Evolutionary conservation across 2,329 filamentous ascomycete genomes (phyloP).

Genomic region (Fusarium mundagurra): DNA sequence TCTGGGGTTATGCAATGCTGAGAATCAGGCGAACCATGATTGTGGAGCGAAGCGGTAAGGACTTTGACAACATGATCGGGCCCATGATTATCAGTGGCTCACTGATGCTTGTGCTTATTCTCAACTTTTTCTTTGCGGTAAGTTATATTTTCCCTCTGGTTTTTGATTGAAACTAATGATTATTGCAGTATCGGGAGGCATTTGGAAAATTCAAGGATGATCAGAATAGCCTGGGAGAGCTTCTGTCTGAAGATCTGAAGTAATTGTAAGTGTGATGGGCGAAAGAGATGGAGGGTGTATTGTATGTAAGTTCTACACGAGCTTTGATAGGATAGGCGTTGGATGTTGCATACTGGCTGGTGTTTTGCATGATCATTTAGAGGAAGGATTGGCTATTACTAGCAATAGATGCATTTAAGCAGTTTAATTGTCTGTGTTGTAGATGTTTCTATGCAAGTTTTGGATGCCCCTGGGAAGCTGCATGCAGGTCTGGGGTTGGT

Average conservation of each 20-base stretch:
- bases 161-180: slow-evolving; percentile 14
- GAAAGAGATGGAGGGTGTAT: slow-evolving; percentile 12
- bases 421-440: not conserved
- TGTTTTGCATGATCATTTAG: slow-evolving; percentile 8
- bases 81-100: slow-evolving; percentile 85
- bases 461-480: not conserved
- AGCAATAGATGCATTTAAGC: not conserved
- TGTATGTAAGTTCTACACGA: slow-evolving; percentile 13
- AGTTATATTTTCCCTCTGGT: slow-evolving; percentile 38
- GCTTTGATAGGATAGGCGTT: slow-evolving; percentile 25
- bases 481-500: slow-evolving; percentile 1
- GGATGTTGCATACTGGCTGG: slow-evolving; percentile 22
- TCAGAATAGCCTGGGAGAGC: slow-evolving; percentile 1
- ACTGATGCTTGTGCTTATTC: slow-evolving; percentile 77
- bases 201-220: slow-evolving; percentile 44
- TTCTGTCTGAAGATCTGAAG: slow-evolving; percentile 45
- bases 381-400: not conserved
- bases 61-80: slow-evolving; percentile 90
- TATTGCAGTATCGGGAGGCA: slow-evolving; percentile 46
- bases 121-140: slow-evolving; percentile 93
- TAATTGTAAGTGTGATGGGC: slow-evolving; percentile 10
- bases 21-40: slow-evolving; percentile 82
- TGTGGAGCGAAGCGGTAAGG: slow-evolving; percentile 83
- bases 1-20: slow-evolving; percentile 90
- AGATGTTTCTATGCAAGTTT: not conserved